phyloP scores from a whole-genome alignment of 2,329 filamentous ascomycete species.

The Hawksworthiomyces lignivorus region DNA sequence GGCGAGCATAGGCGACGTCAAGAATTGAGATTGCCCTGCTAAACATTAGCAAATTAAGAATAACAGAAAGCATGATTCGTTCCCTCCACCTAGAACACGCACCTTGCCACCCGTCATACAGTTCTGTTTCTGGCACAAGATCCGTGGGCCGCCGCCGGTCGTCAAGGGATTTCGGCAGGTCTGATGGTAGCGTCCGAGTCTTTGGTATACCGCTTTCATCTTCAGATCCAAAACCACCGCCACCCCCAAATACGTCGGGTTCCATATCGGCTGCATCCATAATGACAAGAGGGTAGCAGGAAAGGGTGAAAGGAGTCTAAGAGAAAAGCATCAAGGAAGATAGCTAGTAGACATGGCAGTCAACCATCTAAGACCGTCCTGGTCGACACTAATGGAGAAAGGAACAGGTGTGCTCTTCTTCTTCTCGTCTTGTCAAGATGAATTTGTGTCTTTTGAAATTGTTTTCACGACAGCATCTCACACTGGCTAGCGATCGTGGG shows the following conservation, averaged over 20 bases:
- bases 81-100: slow-evolving; percentile 19
- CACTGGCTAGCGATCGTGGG: too few species aligned
- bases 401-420: too few species aligned
- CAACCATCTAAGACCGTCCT: not conserved
- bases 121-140: slow-evolving; percentile 76
- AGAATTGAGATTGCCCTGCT: slow-evolving; percentile 87
- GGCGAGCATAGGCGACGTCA: slow-evolving; percentile 76
- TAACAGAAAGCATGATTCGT: not conserved
- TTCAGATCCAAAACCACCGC: slow-evolving; percentile 11
- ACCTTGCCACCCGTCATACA: slow-evolving; percentile 99
- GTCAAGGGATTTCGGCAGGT: slow-evolving; percentile 86
- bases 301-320: not conserved
- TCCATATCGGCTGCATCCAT: slow-evolving; percentile 7
- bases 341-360: not conserved
- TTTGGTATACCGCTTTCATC: slow-evolving; percentile 23
- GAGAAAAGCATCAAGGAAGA: not conserved
- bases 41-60: slow-evolving; percentile 10
- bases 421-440: too few species aligned
- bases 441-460: too few species aligned
- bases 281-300: not conserved
- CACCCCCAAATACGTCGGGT: not conserved
- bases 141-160: slow-evolving; percentile 66
- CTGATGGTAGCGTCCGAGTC: slow-evolving; percentile 59
- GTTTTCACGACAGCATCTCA: too few species aligned
- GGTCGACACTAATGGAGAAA: not conserved